A percentile compares a stretch with the other conserved stretches of the same genome.
These are phyloP conservation scores for Hypoxylon cercidicola DNA, from an alignment of 495 filamentous ascomycete genomes.

Conservation along the genomic window DNA sequence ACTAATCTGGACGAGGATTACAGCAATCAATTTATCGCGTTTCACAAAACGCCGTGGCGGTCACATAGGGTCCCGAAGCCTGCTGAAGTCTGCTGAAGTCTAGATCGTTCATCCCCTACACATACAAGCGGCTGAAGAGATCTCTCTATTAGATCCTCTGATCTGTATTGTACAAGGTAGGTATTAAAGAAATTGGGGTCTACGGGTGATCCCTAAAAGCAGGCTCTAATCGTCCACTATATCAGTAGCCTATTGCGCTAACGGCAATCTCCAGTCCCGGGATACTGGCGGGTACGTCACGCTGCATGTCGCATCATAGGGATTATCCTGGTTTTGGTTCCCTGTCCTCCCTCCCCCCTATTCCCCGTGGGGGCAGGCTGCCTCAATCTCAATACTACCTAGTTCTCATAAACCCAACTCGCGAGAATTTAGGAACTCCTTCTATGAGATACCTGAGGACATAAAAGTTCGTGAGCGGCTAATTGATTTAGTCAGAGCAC, in stretches of 20 bases:
- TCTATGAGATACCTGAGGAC: too few species aligned
- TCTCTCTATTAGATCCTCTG: too few species aligned
- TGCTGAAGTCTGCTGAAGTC: too few species aligned
- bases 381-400: conserved; percentile 10
- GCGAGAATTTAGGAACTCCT: neutral
- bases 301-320: conserved; percentile 22
- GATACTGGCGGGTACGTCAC: conserved; percentile 15
- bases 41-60: conserved; percentile 5
- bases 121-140: too few species aligned
- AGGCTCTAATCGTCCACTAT: neutral
- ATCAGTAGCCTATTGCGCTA: neutral
- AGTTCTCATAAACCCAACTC: neutral
- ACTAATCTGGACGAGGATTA: neutral
- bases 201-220: neutral
- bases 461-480: neutral
- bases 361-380: conserved; percentile 27
- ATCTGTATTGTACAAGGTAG: too few species aligned
- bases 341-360: neutral
- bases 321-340: neutral
- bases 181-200: too few species aligned
- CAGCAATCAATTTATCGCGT: conserved; percentile 11
- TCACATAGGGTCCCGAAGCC: neutral
- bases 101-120: too few species aligned
- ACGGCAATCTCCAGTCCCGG: neutral
- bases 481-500: neutral